A percentile compares a stretch with the other conserved stretches of the same genome.
phyloP scores from a whole-genome alignment of 495 filamentous ascomycete genomes.

The Neurospora cerealis region DNA sequence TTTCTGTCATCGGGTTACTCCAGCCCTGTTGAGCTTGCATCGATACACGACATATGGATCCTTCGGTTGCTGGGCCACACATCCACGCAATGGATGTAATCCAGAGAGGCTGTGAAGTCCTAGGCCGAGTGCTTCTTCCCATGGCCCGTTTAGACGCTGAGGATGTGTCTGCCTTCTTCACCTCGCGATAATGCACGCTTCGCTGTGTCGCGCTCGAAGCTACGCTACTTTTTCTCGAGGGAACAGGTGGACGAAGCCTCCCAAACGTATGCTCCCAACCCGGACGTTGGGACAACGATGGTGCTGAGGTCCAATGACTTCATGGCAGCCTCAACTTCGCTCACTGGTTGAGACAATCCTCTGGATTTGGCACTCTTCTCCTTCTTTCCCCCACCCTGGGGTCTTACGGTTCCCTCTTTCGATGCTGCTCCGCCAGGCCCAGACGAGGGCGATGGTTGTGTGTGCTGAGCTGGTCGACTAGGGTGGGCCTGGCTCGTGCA shows the following conservation, averaged over 20 bases:
- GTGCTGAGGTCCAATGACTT: conserved; percentile 3
- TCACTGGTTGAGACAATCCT: neutral
- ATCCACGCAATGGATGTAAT: conserved; percentile 4
- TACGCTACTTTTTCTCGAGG: neutral
- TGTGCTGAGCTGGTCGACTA: conserved; percentile 27
- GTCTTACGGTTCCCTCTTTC: conserved; percentile 2
- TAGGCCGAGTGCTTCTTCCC: neutral
- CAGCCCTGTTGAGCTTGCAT: conserved; percentile 11
- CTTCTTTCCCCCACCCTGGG: neutral
- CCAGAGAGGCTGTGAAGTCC: neutral
- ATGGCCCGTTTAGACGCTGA: neutral
- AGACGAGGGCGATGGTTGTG: conserved; percentile 12
- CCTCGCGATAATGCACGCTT: neutral
- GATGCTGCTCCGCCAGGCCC: conserved; percentile 11
- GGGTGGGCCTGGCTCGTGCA: conserved; percentile 43
- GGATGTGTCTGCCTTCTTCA: neutral
- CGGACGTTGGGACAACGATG: neutral
- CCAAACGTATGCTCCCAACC: neutral
- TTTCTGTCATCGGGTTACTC: conserved; percentile 3
- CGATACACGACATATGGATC: conserved; percentile 11
- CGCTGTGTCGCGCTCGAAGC: neutral
- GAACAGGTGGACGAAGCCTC: neutral
- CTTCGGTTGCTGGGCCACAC: conserved; percentile 1
- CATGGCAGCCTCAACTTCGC: conserved; percentile 6
- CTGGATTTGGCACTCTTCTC: conserved; percentile 1